A percentile compares a stretch with the other conserved stretches of the same genome.
These are phyloP conservation scores for Heliosperma pusillum DNA, from an alignment of 148 eudicot genomes.

Conservation along the genomic window DNA sequence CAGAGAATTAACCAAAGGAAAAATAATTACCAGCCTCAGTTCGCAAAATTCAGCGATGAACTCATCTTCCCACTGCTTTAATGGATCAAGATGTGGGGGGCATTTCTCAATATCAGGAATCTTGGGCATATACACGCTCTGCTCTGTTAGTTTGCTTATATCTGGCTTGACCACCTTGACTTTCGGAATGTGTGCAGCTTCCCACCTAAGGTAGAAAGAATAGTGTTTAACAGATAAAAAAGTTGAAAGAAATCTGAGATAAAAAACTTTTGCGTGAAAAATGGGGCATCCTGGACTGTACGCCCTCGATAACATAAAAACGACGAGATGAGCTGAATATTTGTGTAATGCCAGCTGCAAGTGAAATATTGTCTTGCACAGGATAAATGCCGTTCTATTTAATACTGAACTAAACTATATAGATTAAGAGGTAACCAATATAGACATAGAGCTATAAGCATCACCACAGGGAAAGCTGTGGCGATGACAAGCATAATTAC, in stretches of 20 bases:
- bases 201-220: slow-evolving; percentile 60
- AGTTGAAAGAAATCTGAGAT: slow-evolving; percentile 3
- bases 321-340: background rate
- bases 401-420: too few relatives aligned
- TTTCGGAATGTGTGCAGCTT: slow-evolving; percentile 71
- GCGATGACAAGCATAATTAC: too few relatives aligned
- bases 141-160: slow-evolving; percentile 49
- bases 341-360: too few relatives aligned
- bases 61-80: slow-evolving; percentile 72
- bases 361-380: too few relatives aligned
- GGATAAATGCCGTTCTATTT: too few relatives aligned
- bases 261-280: background rate
- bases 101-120: slow-evolving; percentile 81
- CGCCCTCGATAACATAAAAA: background rate
- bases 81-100: slow-evolving; percentile 66
- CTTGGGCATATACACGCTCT: slow-evolving; percentile 79
- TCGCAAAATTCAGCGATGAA: slow-evolving; percentile 73
- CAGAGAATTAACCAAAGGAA: background rate
- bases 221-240: background rate
- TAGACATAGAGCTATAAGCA: too few relatives aligned
- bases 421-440: too few relatives aligned
- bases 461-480: too few relatives aligned
- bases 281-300: background rate
- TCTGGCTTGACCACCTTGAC: slow-evolving; percentile 71
- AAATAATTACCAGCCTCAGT: slow-evolving; percentile 59